phyloP scores from a whole-genome alignment of 148 eudicot genomes.

The Chenopodium berlandieri region DNA sequence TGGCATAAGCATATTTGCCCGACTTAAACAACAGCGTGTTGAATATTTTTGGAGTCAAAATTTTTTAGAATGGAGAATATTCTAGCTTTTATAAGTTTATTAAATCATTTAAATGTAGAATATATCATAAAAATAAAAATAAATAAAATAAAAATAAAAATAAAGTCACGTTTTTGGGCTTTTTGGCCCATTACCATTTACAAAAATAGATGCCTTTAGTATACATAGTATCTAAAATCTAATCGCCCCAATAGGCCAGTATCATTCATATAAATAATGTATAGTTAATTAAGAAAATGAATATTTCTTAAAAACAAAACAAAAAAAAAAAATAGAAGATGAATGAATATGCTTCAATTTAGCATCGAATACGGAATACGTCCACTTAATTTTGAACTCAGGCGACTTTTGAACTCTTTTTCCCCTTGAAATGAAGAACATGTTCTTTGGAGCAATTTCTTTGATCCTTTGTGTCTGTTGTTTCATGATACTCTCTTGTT shows the following conservation, averaged over 20 bases:
- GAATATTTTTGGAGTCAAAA: neutral
- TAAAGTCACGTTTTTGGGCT: neutral
- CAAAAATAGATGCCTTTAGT: neutral
- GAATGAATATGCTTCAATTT: neutral
- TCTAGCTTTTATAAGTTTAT: neutral
- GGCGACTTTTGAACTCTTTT: neutral
- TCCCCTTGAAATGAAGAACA: neutral
- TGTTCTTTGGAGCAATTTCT: neutral
- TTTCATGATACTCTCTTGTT: neutral
- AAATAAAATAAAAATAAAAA: neutral
- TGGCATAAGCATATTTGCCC: neutral
- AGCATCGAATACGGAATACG: neutral
- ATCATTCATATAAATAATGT: neutral
- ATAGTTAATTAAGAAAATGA: no score
- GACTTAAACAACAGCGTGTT: neutral
- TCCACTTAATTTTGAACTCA: neutral
- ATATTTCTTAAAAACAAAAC: no score
- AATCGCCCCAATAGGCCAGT: no score
- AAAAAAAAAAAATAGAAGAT: neutral
- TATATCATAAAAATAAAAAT: neutral
- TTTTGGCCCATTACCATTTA: neutral
- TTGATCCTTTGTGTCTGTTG: slow-evolving; percentile 2
- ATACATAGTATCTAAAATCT: neutral
- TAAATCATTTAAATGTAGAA: neutral
- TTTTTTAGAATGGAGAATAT: neutral